phyloP scores from a whole-genome alignment of 1,284 basidiomycete species.

The Ceratobasidium sp. region DNA sequence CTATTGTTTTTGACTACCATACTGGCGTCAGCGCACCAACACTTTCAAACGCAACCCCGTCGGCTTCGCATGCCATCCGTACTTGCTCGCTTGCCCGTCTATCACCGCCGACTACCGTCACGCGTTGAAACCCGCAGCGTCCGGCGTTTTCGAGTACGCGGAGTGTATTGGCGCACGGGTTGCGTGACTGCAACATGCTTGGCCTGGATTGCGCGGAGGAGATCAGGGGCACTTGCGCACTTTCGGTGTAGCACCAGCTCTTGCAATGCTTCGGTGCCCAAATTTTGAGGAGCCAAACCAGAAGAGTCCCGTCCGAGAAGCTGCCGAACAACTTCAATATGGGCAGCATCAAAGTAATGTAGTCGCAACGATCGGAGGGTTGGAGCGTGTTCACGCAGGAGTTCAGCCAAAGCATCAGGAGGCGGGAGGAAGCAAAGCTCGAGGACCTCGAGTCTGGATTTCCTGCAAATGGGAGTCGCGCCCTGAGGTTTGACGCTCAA shows the following conservation, averaged over 20 bases:
- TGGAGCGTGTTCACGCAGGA: constrained; percentile 4
- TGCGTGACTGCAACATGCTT: constrained; percentile 16
- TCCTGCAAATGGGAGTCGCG: not conserved
- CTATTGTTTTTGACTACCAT: not conserved
- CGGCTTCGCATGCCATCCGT: constrained; percentile 18
- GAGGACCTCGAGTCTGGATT: constrained; percentile 20
- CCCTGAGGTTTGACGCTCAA: constrained; percentile 27
- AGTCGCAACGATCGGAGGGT: constrained; percentile 16
- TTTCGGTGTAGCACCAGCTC: constrained; percentile 10
- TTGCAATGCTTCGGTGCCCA: not conserved
- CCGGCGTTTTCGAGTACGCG: constrained; percentile 6
- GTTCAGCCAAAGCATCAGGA: constrained; percentile 13
- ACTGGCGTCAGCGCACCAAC: constrained; percentile 1
- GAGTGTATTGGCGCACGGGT: constrained; percentile 11
- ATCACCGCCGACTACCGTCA: constrained; percentile 13
- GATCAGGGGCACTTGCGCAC: constrained; percentile 5
- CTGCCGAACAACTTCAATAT: constrained; percentile 9
- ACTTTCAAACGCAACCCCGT: constrained; percentile 15
- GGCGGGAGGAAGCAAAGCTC: constrained; percentile 24
- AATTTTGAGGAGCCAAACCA: not conserved
- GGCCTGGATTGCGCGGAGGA: constrained; percentile 1
- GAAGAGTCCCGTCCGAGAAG: not conserved
- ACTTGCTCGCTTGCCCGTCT: constrained; percentile 5
- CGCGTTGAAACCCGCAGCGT: not conserved
- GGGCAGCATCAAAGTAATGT: constrained; percentile 14